Evolutionary conservation across 345 rosid genomes (phyloP).

Genomic region (Citrus australasica): DNA sequence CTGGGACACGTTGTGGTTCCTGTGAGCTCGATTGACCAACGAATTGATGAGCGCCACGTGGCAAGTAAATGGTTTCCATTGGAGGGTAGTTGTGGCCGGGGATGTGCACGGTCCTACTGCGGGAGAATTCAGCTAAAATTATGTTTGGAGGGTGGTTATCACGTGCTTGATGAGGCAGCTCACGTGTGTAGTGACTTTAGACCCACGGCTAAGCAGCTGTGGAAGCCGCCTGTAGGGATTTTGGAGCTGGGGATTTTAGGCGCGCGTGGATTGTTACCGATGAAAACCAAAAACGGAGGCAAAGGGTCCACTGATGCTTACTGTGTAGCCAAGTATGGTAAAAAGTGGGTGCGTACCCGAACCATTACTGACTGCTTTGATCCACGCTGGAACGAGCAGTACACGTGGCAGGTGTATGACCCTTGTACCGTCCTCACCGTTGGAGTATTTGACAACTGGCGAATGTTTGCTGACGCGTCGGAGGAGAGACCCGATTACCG

Average conservation of each 20-base stretch:
- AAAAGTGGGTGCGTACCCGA: conserved; percentile 95
- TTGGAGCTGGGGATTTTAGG: conserved; percentile 91
- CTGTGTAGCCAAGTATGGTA: conserved; percentile 93
- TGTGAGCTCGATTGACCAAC: conserved; percentile 67
- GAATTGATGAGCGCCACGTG: conserved; percentile 74
- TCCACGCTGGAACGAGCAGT: conserved; percentile 98
- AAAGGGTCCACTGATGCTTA: conserved; percentile 92
- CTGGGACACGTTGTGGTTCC: conserved; percentile 69
- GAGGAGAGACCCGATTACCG: conserved; percentile 59
- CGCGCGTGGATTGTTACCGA: conserved; percentile 86
- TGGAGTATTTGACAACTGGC: conserved; percentile 92
- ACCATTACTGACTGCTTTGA: conserved; percentile 87
- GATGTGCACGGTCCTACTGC: conserved; percentile 34
- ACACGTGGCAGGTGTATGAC: conserved; percentile 99
- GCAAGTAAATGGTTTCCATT: conserved; percentile 67
- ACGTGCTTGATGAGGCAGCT: conserved; percentile 97
- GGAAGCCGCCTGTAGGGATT: conserved; percentile 91
- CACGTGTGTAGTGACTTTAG: conserved; percentile 97
- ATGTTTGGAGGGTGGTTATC: conserved; percentile 96
- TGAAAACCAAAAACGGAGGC: conserved; percentile 66
- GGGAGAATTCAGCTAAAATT: conserved; percentile 74
- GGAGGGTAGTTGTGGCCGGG: conserved; percentile 33
- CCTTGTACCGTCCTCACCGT: conserved; percentile 86
- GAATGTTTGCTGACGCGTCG: conserved; percentile 59
- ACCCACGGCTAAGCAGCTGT: conserved; percentile 93